Conservation (phyloP, 129 eudicot genomes). For the Solidago caesia region DNA sequence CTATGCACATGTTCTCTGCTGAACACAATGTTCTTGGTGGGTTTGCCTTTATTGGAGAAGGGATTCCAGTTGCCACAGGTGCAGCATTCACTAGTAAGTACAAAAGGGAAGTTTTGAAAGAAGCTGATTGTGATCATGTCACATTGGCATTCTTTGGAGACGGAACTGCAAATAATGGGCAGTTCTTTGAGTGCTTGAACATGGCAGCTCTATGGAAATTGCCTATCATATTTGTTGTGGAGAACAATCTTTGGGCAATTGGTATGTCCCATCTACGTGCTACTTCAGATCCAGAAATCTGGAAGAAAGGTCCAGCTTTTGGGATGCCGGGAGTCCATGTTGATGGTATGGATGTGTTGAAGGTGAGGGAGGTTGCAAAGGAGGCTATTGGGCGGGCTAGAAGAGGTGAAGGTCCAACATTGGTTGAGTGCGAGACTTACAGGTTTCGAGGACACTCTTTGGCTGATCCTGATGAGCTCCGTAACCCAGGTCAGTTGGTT, state of each 20-base stretch:
- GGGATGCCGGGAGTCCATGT: conserved; percentile 33
- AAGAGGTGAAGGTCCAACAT: conserved; percentile 30
- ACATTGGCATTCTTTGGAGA: conserved; percentile 31
- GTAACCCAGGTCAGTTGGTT: conserved; percentile 25
- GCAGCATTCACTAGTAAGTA: conserved; percentile 30
- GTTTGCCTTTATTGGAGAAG: conserved; percentile 31
- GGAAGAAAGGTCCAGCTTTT: conserved; percentile 34
- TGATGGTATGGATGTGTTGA: conserved; percentile 36
- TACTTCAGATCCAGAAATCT: conserved; percentile 31
- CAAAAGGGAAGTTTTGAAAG: conserved; percentile 31
- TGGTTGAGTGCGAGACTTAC: conserved; percentile 34
- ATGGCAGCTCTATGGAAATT: conserved; percentile 31
- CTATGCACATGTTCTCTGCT: conserved; percentile 34
- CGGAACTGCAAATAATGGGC: conserved; percentile 32
- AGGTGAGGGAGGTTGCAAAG: conserved; percentile 31
- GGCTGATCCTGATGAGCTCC: conserved; percentile 36
- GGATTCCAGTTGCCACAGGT: conserved; percentile 32
- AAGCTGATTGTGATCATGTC: conserved; percentile 33
- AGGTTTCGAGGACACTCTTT: conserved; percentile 36
- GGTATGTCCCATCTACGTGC: conserved; percentile 37
- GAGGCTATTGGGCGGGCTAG: conserved; percentile 32
- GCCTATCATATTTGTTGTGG: conserved; percentile 30
- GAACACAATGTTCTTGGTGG: conserved; percentile 31
- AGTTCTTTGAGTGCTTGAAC: conserved; percentile 35
- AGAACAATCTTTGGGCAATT: conserved; percentile 33